Percentiles rank a stretch among this genome's conserved stretches.
Evolutionary conservation across 192 early-diverging fungal species (phyloP).

Genomic region (Mortierella alpina): DNA sequence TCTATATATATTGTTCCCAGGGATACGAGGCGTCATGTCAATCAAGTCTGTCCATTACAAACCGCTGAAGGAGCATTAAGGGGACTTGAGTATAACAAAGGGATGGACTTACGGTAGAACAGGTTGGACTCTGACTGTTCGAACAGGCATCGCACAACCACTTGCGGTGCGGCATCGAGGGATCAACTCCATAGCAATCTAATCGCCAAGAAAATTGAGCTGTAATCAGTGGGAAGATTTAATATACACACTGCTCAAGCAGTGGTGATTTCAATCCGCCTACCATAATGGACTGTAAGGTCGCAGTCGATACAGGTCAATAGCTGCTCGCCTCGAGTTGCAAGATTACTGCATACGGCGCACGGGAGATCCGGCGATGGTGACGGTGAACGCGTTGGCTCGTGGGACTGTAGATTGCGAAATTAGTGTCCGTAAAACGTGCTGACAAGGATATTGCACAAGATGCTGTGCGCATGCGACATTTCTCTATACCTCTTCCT

Average conservation of each 20-base stretch:
- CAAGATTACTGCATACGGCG: constrained; percentile 49
- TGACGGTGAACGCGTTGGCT: constrained; percentile 46
- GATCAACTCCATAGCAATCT: constrained; percentile 62
- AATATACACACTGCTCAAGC: not conserved
- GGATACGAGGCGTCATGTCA: not conserved
- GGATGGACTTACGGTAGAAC: constrained; percentile 62
- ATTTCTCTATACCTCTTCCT: constrained; percentile 32
- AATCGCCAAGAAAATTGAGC: not conserved
- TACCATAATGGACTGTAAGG: constrained; percentile 64
- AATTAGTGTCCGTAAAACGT: not conserved
- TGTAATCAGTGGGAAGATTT: not conserved
- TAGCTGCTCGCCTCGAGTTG: constrained; percentile 36
- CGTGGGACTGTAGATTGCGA: constrained; percentile 23
- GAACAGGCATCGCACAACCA: constrained; percentile 69
- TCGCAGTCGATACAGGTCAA: constrained; percentile 58
- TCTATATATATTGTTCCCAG: constrained; percentile 24
- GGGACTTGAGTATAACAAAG: too few species aligned
- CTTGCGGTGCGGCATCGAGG: constrained; percentile 1
- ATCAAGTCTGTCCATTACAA: not conserved
- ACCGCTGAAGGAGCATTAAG: not conserved
- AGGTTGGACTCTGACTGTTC: constrained; percentile 68
- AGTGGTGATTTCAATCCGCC: not conserved
- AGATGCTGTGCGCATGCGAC: not conserved
- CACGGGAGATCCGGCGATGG: constrained; percentile 54
- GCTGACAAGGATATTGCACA: not conserved